Conservation (phyloP, 148 eudicot species). For the Vaccinium darrowii region DNA sequence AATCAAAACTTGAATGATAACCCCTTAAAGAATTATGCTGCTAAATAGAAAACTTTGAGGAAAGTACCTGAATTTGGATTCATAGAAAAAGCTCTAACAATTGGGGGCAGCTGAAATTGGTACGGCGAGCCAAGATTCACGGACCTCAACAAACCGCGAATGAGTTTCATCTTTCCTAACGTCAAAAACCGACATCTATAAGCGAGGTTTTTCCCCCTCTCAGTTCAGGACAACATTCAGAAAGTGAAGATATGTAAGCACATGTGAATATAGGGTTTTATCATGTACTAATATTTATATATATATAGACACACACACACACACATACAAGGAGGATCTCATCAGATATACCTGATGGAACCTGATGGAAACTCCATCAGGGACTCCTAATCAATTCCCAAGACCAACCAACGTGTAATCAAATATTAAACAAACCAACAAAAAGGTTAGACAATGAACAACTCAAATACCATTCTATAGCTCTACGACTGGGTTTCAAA, state of each 20-base stretch:
- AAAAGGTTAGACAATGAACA: too few relatives aligned
- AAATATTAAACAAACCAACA: too few relatives aligned
- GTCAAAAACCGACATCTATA: neutral
- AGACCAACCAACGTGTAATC: too few relatives aligned
- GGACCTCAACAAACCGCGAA: conserved; percentile 5
- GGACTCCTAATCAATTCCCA: too few relatives aligned
- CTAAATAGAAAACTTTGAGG: neutral
- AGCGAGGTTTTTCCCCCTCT: neutral
- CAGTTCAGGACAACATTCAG: neutral
- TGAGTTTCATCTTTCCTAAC: conserved; percentile 11
- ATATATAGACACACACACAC: too few relatives aligned
- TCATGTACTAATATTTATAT: neutral
- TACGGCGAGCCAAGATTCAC: neutral
- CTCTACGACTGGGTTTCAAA: too few relatives aligned
- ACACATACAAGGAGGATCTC: too few relatives aligned
- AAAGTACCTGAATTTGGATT: conserved; percentile 7
- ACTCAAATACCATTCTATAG: too few relatives aligned
- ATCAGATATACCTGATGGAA: too few relatives aligned
- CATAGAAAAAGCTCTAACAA: conserved; percentile 12
- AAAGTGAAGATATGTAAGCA: neutral
- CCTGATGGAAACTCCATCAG: too few relatives aligned
- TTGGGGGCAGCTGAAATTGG: neutral
- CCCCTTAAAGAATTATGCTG: too few relatives aligned
- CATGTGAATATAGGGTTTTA: neutral
- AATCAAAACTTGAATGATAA: too few relatives aligned